These are phyloP conservation scores for Porcisia deanei DNA, from an alignment of 208 protist species.

Conservation along the genomic window DNA sequence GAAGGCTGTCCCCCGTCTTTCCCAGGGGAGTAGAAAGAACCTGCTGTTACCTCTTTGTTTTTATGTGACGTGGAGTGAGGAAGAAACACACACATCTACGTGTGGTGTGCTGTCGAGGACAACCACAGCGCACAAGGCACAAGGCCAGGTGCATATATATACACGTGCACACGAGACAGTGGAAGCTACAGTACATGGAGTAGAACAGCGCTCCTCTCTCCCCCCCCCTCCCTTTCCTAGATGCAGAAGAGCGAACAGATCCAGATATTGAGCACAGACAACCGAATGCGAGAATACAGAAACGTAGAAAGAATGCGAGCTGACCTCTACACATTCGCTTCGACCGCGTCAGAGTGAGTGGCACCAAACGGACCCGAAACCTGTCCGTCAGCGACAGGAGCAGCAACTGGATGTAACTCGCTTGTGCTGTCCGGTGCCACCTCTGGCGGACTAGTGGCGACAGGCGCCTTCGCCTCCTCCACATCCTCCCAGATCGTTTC, in stretches of 20 bases:
- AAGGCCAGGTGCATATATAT: neutral
- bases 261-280: neutral
- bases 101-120: neutral
- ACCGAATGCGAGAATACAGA: neutral
- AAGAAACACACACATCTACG: neutral
- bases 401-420: neutral
- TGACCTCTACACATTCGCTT: neutral
- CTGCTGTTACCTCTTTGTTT: neutral
- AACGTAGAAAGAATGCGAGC: neutral
- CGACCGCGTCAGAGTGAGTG: neutral
- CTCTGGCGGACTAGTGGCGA: slow-evolving; percentile 1
- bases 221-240: neutral
- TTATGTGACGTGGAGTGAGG: neutral
- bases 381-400: neutral
- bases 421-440: slow-evolving; percentile 6
- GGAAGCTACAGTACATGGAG: slow-evolving; percentile 5
- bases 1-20: neutral
- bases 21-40: neutral
- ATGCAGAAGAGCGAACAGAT: neutral
- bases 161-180: neutral
- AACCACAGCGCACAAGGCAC: neutral
- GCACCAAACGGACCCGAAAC: neutral
- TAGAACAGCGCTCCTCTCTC: neutral
- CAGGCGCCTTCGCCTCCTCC: slow-evolving; percentile 63
- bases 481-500: slow-evolving; percentile 77